Percentiles rank a stretch among this genome's conserved stretches.
phyloP scores from a whole-genome alignment of 805 yeast genomes.

The Wickerhamiella kazuoi region DNA sequence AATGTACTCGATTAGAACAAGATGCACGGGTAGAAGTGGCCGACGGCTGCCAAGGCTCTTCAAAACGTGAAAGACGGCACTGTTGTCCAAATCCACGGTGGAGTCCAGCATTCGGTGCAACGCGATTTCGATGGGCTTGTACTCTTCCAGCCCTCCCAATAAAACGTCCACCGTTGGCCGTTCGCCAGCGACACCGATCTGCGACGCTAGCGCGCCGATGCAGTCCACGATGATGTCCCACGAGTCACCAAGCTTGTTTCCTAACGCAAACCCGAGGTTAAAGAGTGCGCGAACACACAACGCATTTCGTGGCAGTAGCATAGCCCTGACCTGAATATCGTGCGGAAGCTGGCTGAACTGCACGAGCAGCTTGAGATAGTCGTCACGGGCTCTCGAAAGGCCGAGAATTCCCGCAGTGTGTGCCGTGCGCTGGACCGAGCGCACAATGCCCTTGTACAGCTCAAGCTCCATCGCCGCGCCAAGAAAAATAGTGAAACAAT shows the following conservation, averaged over 20 bases:
- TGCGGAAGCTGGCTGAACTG: slow-evolving; percentile 11
- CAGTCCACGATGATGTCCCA: slow-evolving; percentile 42
- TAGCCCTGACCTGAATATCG: slow-evolving; percentile 3
- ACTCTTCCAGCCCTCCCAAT: slow-evolving; percentile 16
- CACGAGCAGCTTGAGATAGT: slow-evolving; percentile 24
- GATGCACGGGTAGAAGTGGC: background rate
- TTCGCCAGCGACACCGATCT: background rate
- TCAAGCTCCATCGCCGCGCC: slow-evolving; percentile 56
- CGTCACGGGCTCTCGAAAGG: slow-evolving; percentile 37
- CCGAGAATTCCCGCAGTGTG: slow-evolving; percentile 71
- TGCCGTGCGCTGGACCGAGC: slow-evolving; percentile 64
- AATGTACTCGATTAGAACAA: slow-evolving; percentile 33
- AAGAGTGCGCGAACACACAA: slow-evolving; percentile 62
- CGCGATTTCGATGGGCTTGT: slow-evolving; percentile 32
- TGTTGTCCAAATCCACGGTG: slow-evolving; percentile 35
- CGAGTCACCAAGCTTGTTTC: slow-evolving; percentile 44
- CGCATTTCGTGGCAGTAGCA: slow-evolving; percentile 46
- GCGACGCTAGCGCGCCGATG: slow-evolving; percentile 7
- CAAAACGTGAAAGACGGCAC: slow-evolving; percentile 33
- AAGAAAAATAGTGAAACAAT: slow-evolving; percentile 33
- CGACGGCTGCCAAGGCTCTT: slow-evolving; percentile 21
- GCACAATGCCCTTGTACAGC: slow-evolving; percentile 43
- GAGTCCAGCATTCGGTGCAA: slow-evolving; percentile 46
- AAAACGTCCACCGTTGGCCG: slow-evolving; percentile 1
- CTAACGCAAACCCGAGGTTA: slow-evolving; percentile 66